phyloP scores from a whole-genome alignment of 225 moss, liverwort and hornwort species.

The Rhytidiadelphus loreus region DNA sequence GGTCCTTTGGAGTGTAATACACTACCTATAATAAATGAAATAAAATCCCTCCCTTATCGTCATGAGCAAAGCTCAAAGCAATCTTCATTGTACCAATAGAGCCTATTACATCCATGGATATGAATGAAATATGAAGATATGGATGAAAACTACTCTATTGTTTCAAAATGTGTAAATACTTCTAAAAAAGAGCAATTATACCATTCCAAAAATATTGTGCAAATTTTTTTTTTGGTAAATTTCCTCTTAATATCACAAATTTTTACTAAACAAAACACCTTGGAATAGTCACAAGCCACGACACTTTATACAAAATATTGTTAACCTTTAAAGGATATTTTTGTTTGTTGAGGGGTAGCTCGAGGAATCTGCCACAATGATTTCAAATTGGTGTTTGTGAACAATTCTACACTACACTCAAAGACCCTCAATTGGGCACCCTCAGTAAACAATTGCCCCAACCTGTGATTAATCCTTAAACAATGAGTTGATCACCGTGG shows the following conservation, averaged over 20 bases:
- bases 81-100: background rate
- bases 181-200: background rate
- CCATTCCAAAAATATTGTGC: too few species aligned
- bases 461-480: fast-evolving
- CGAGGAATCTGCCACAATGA: fast-evolving
- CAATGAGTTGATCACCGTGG: too few species aligned
- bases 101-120: fast-evolving
- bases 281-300: fast-evolving
- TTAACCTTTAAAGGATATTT: background rate
- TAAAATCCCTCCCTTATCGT: fast-evolving
- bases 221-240: background rate
- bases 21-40: background rate
- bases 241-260: background rate
- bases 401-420: background rate
- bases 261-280: background rate
- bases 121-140: background rate
- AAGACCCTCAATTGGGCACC: fast-evolving
- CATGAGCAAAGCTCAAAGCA: background rate
- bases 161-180: background rate
- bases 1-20: background rate
- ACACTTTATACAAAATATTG: background rate
- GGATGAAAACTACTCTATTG: background rate
- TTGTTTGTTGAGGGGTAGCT: fast-evolving
- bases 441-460: fast-evolving
- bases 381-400: too few species aligned